Percentiles rank a stretch among this genome's conserved stretches.
phyloP scores from a whole-genome alignment of 257 asterid genomes.

The Capsicum chinense region DNA sequence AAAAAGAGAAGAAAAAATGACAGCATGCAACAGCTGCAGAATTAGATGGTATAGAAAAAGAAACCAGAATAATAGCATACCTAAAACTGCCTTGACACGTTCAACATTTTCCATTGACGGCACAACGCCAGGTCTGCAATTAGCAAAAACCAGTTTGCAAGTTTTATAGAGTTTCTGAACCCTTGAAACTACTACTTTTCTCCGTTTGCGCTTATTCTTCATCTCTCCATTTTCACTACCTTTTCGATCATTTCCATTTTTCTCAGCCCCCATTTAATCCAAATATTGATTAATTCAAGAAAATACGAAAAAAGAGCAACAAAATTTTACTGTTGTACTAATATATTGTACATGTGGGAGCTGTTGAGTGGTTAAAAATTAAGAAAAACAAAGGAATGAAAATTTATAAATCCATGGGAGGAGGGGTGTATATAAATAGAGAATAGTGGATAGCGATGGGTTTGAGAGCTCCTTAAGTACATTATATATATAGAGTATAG shows the following conservation, averaged over 20 bases:
- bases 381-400: background rate
- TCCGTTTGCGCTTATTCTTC: background rate
- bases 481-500: background rate
- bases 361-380: background rate
- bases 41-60: background rate
- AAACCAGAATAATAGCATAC: conserved; percentile 40
- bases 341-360: background rate
- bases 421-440: background rate
- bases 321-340: background rate
- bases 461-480: background rate
- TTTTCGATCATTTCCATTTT: conserved; percentile 7
- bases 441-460: background rate
- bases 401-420: background rate
- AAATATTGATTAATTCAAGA: background rate
- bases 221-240: background rate
- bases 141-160: conserved; percentile 71
- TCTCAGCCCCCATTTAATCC: conserved; percentile 19
- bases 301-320: background rate
- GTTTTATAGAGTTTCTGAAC: conserved; percentile 75
- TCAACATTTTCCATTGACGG: conserved; percentile 66
- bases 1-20: background rate
- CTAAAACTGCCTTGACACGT: conserved; percentile 64
- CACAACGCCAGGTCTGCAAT: conserved; percentile 77
- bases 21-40: background rate
- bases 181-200: conserved; percentile 20